phyloP scores from a whole-genome alignment of 176 grass and related monocot genomes.

The Panicum miliaceum region DNA sequence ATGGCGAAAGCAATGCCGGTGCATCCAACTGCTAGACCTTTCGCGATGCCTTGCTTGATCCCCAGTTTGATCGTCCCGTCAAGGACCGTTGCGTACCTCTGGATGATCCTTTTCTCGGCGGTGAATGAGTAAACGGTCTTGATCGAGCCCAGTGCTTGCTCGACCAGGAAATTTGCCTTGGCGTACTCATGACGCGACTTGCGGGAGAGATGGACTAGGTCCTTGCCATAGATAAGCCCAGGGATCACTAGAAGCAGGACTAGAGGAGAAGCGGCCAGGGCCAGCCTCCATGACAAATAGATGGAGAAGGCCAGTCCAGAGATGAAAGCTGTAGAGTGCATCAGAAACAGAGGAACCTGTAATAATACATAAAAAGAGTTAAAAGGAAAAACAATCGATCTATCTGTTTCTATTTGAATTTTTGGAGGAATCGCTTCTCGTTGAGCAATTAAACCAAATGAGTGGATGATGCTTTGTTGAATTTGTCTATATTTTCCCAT shows the following conservation, averaged over 20 bases:
- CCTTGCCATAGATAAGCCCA: slow-evolving; percentile 91
- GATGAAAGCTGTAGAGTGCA: slow-evolving; percentile 89
- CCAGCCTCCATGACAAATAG: slow-evolving; percentile 94
- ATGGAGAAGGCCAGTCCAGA: slow-evolving; percentile 79
- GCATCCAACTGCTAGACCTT: slow-evolving; percentile 79
- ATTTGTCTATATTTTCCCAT: too few species aligned
- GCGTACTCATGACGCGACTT: slow-evolving; percentile 58
- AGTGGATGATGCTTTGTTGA: too few species aligned
- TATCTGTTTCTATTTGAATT: too few species aligned
- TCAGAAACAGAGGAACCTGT: slow-evolving; percentile 91
- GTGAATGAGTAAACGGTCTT: slow-evolving; percentile 97
- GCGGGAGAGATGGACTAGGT: slow-evolving; percentile 76
- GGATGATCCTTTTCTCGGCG: slow-evolving; percentile 75
- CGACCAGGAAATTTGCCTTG: slow-evolving; percentile 69
- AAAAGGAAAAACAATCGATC: too few species aligned
- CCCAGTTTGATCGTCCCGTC: slow-evolving; percentile 81
- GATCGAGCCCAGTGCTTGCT: slow-evolving; percentile 83
- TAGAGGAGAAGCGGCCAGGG: slow-evolving; percentile 80
- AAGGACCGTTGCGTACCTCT: slow-evolving; percentile 62
- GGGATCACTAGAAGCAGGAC: slow-evolving; percentile 88
- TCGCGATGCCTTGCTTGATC: slow-evolving; percentile 90
- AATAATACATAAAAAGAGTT: background rate
- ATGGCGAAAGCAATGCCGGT: slow-evolving; percentile 81
- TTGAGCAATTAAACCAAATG: background rate
- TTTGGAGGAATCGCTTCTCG: background rate